Evolutionary conservation across 2,329 filamentous ascomycete species (phyloP).

Genomic region (Fusarium hostae): DNA sequence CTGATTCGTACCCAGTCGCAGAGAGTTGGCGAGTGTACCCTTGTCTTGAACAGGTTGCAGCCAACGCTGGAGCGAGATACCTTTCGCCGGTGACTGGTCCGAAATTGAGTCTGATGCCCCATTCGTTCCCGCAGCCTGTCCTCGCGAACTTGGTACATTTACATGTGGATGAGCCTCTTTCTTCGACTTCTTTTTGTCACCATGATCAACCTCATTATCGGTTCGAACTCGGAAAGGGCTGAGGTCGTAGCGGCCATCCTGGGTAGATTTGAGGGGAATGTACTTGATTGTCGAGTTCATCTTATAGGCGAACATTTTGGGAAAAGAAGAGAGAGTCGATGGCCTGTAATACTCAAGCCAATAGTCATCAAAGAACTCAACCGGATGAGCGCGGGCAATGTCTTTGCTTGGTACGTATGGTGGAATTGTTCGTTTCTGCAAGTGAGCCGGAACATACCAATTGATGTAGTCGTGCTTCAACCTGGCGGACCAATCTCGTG

Average conservation of each 20-base stretch:
- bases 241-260: conserved; percentile 81
- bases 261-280: conserved; percentile 77
- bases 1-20: conserved; percentile 30
- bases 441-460: conserved; percentile 83
- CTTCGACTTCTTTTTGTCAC: conserved; percentile 69
- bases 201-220: conserved; percentile 67
- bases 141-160: conserved; percentile 62
- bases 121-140: conserved; percentile 47
- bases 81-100: conserved; percentile 53
- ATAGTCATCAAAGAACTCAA: conserved; percentile 85
- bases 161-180: conserved; percentile 76
- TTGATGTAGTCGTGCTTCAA: conserved; percentile 79
- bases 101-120: conserved; percentile 54
- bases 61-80: conserved; percentile 71
- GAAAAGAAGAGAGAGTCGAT: conserved; percentile 84
- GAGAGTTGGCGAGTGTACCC: conserved; percentile 34
- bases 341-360: conserved; percentile 98
- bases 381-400: conserved; percentile 54
- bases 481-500: conserved; percentile 75
- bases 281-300: conserved; percentile 91
- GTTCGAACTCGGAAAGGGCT: conserved; percentile 88
- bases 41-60: conserved; percentile 62
- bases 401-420: conserved; percentile 54
- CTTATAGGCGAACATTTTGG: conserved; percentile 91
- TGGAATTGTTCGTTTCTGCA: conserved; percentile 71